A percentile compares a stretch with the other conserved stretches of the same genome.
Evolutionary conservation across 2,329 filamentous ascomycete species (phyloP).

Genomic region (Teratosphaeria epicoccoides): DNA sequence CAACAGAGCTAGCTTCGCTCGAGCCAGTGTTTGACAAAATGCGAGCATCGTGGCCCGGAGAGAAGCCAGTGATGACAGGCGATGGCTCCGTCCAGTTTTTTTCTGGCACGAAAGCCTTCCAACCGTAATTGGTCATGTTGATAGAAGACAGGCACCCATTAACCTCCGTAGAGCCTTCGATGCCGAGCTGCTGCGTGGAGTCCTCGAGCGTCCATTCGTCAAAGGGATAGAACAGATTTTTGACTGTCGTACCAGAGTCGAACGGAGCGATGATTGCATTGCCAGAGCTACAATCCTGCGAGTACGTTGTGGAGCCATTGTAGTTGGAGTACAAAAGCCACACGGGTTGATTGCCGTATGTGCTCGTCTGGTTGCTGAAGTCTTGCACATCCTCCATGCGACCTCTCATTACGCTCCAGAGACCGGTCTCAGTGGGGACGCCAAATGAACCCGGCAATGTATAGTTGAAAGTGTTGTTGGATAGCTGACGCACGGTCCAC

Average conservation of each 20-base stretch:
- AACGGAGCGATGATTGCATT: conserved; percentile 49
- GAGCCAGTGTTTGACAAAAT: conserved; percentile 38
- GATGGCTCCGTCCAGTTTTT: conserved; percentile 40
- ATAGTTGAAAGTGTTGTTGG: conserved; percentile 44
- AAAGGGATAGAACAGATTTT: conserved; percentile 53
- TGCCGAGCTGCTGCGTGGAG: conserved; percentile 36
- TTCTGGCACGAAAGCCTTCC: conserved; percentile 49
- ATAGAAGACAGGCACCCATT: conserved; percentile 48
- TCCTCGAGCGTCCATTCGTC: conserved; percentile 43
- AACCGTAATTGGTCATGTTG: conserved; percentile 46
- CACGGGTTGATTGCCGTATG: conserved; percentile 36
- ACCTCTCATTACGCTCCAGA: conserved; percentile 50
- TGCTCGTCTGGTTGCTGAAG: conserved; percentile 28
- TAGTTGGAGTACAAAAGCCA: conserved; percentile 45
- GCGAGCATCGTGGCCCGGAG: conserved; percentile 51
- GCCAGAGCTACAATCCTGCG: conserved; percentile 45
- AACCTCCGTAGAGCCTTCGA: conserved; percentile 36
- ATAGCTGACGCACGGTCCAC: conserved; percentile 44
- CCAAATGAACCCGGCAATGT: conserved; percentile 43
- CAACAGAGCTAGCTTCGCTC: conserved; percentile 27
- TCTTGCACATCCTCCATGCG: conserved; percentile 43
- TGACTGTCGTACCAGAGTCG: conserved; percentile 43
- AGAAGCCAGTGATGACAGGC: conserved; percentile 50
- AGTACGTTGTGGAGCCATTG: conserved; percentile 41
- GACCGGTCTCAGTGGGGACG: conserved; percentile 45